Evolutionary conservation across 371 early-diverging fungal genomes (phyloP), one percentile per base, ranked within the genome.

Genomic region (Mucor velutinosus): DNA sequence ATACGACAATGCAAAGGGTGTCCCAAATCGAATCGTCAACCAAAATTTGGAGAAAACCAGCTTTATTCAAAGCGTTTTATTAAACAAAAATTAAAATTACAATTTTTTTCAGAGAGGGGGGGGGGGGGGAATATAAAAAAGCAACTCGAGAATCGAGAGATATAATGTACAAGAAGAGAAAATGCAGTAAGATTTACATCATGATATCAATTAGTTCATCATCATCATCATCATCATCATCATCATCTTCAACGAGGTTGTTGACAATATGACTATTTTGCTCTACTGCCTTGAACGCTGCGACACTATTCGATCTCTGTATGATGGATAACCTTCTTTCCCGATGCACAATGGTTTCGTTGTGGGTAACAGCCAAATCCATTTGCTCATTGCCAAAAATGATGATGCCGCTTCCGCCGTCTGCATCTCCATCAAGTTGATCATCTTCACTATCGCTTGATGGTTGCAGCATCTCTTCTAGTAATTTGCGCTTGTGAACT

Each of bases 141-240:
- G 21, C 17, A n/a, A 47, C 21, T 19, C 21, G 45, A 51, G 25
- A 51, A 25, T 51, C 23, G 21, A 64, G 37, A 14, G 15, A 14
- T 37, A 39, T 64, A 30, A 64, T 27, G 25, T 49, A 32, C 32
- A 57, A 14, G 25, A 57, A 4, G 25, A 55, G 19, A 56, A 14
- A 29, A 25, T 33, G 14, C 1, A 12, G 19, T n/a, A 32, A 27
- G 47, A 21, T 37, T 66, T 76, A 76, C 29, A 72, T 21, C 70
- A 78, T 74, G 41, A 78, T 76, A 47, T 78, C 78, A 64, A 78
- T 78, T 30, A 75, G 41, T 64, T 75, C 74, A 27, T 69, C 70
- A 29, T 75, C 74, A 27, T 69, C 70, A 29, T 75, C 73, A 35
- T 71, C 71, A 7, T 67, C 70, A 45, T 59, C 63, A 37, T 66